A percentile compares a stretch with the other conserved stretches of the same genome.
These are phyloP conservation scores for Globisporangium echinulatum DNA, from an alignment of 352 stramenopile genomes.

Conservation along the genomic window DNA sequence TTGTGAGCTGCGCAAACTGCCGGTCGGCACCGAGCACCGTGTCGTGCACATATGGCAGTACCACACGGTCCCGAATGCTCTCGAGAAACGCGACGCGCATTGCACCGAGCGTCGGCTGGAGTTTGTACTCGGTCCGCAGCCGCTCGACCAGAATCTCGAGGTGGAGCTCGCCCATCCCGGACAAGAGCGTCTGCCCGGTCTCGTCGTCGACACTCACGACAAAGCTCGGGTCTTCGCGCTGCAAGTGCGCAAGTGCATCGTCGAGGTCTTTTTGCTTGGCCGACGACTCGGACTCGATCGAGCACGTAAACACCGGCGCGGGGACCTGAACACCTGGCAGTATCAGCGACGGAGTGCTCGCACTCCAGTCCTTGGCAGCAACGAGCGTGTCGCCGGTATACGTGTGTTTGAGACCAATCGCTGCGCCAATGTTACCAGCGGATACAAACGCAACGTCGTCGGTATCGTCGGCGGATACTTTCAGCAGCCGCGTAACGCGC, in stretches of 20 bases:
- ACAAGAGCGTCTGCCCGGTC: conserved; percentile 97
- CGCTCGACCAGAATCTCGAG: conserved; percentile 92
- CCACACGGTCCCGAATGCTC: conserved; percentile 44
- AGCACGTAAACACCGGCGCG: conserved; percentile 88
- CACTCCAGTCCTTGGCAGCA: conserved; percentile 44
- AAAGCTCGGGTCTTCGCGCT: conserved; percentile 96
- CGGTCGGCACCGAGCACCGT: conserved; percentile 63
- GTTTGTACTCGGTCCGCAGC: conserved; percentile 84
- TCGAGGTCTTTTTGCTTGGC: conserved; percentile 85
- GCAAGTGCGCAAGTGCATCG: conserved; percentile 63
- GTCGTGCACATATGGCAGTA: conserved; percentile 45
- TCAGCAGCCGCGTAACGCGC: conserved; percentile 73
- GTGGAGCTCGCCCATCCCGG: conserved; percentile 93
- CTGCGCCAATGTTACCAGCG: conserved; percentile 89
- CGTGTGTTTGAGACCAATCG: conserved; percentile 89
- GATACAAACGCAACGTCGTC: conserved; percentile 80
- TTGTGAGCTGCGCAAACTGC: conserved; percentile 59
- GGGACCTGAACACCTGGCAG: conserved; percentile 64
- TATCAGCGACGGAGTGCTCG: conserved; percentile 21
- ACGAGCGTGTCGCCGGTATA: conserved; percentile 94
- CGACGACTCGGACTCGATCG: conserved; percentile 84
- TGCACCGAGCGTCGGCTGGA: conserved; percentile 77
- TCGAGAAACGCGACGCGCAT: conserved; percentile 91
- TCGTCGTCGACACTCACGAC: conserved; percentile 93
- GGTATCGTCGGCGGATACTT: conserved; percentile 86